phyloP scores from a whole-genome alignment of 805 yeast genomes.

The Tetrapisispora namnaoensis region DNA sequence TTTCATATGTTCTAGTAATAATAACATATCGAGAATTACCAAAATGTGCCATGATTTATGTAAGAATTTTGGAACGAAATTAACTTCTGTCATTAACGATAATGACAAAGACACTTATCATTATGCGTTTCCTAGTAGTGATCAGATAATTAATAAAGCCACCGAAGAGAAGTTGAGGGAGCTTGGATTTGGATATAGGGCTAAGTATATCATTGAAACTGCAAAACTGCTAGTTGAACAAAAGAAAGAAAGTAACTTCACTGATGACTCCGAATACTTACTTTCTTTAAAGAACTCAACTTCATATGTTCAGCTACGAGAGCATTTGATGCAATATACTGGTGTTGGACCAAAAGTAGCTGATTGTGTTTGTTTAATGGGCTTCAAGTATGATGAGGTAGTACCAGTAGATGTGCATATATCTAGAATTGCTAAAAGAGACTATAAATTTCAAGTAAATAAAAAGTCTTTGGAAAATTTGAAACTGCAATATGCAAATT shows the following conservation, averaged over 20 bases:
- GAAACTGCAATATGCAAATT: constrained; percentile 17
- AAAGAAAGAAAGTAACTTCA: constrained; percentile 10
- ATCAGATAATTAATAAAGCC: constrained; percentile 32
- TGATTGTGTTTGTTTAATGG: constrained; percentile 89
- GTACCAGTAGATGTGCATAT: constrained; percentile 97
- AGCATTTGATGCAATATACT: constrained; percentile 45
- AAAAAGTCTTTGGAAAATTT: constrained; percentile 24
- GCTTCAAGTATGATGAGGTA: constrained; percentile 49
- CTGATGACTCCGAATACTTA: constrained; percentile 28
- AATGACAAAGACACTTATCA: constrained; percentile 45
- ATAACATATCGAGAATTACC: constrained; percentile 86
- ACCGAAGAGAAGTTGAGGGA: constrained; percentile 39
- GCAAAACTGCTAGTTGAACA: constrained; percentile 44
- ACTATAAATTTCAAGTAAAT: constrained; percentile 45
- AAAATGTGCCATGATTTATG: constrained; percentile 83
- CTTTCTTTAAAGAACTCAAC: constrained; percentile 33
- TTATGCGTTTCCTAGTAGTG: constrained; percentile 69
- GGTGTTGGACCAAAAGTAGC: constrained; percentile 99
- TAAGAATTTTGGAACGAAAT: constrained; percentile 52
- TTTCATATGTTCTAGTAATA: constrained; percentile 92
- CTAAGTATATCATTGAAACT: constrained; percentile 75
- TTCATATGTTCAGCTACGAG: constrained; percentile 31
- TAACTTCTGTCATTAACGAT: constrained; percentile 27
- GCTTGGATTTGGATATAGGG: constrained; percentile 79
- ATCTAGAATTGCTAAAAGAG: constrained; percentile 76